These are phyloP conservation scores for Hypoxylon fuscum DNA, from an alignment of 495 filamentous ascomycete species.

Conservation along the genomic window DNA sequence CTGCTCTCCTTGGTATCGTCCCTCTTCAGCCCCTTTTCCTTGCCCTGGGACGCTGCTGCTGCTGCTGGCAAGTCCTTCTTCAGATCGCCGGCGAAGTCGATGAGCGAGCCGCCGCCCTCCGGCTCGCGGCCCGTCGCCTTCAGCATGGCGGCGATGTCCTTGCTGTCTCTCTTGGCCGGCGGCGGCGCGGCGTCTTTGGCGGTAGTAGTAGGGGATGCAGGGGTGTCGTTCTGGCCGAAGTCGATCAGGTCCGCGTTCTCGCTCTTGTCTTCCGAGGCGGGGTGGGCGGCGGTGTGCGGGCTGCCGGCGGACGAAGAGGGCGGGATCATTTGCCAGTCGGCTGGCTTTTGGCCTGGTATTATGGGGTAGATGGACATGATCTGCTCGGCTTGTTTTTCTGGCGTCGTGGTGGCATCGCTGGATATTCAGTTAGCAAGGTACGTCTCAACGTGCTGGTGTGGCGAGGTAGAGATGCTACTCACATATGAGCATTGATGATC, in stretches of 20 bases:
- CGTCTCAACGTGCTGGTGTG: neutral
- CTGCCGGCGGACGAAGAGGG: conserved; percentile 38
- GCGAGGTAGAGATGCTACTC: conserved; percentile 46
- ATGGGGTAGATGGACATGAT: conserved; percentile 89
- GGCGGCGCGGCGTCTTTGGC: neutral
- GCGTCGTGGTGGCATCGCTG: conserved; percentile 67
- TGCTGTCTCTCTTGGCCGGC: conserved; percentile 38
- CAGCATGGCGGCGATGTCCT: conserved; percentile 53
- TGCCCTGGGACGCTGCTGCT: conserved; percentile 41
- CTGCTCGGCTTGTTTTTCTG: conserved; percentile 80
- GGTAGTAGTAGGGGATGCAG: neutral
- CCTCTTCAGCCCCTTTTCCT: conserved; percentile 11
- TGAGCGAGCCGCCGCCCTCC: conserved; percentile 52
- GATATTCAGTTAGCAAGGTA: conserved; percentile 39
- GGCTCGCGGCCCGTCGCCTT: conserved; percentile 50
- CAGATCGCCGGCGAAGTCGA: conserved; percentile 62
- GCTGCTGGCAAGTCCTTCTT: conserved; percentile 50
- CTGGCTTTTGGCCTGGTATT: conserved; percentile 71
- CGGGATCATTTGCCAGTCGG: conserved; percentile 51
- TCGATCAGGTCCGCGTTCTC: conserved; percentile 55
- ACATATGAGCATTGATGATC: conserved; percentile 93
- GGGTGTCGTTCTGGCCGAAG: conserved; percentile 51
- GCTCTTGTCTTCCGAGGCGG: conserved; percentile 13
- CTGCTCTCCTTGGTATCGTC: no score
- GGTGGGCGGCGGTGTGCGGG: conserved; percentile 7